Percentiles rank a stretch among this genome's conserved stretches.
Evolutionary conservation across 1,139 yeast genomes (phyloP).

Genomic region (Taphrina wiesneri): DNA sequence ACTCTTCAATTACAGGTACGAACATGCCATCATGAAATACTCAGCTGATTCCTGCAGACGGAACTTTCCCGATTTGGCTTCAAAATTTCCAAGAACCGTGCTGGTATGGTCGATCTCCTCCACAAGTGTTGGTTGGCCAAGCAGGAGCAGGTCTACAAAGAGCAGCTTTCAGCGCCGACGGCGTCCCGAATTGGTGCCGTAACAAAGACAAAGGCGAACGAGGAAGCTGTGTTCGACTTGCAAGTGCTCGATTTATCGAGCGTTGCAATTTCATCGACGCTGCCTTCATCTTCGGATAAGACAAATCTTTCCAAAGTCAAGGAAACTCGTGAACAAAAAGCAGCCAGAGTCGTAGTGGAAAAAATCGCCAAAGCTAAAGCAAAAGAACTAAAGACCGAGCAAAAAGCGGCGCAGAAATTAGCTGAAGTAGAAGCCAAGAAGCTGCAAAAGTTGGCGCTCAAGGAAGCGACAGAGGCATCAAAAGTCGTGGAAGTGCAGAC

Average conservation of each 20-base stretch:
- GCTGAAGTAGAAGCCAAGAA: background rate
- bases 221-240: background rate
- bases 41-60: background rate
- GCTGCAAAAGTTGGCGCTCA: background rate
- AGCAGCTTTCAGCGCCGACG: background rate
- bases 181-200: background rate
- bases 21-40: background rate
- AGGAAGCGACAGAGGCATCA: background rate
- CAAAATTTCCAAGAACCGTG: constrained; percentile 24
- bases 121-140: constrained; percentile 28
- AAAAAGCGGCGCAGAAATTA: constrained; percentile 2
- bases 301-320: background rate
- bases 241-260: background rate
- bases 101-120: constrained; percentile 31
- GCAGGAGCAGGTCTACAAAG: background rate
- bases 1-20: constrained; percentile 26
- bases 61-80: constrained; percentile 33
- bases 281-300: background rate
- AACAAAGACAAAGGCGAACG: background rate
- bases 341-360: background rate
- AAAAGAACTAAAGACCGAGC: background rate
- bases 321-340: background rate
- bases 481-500: background rate
- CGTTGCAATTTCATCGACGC: background rate
- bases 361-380: background rate